Evolutionary conservation across 306 rosid genomes (phyloP), one percentile per base, ranked within the genome.

Genomic region (Citrullus mucosospermus): DNA sequence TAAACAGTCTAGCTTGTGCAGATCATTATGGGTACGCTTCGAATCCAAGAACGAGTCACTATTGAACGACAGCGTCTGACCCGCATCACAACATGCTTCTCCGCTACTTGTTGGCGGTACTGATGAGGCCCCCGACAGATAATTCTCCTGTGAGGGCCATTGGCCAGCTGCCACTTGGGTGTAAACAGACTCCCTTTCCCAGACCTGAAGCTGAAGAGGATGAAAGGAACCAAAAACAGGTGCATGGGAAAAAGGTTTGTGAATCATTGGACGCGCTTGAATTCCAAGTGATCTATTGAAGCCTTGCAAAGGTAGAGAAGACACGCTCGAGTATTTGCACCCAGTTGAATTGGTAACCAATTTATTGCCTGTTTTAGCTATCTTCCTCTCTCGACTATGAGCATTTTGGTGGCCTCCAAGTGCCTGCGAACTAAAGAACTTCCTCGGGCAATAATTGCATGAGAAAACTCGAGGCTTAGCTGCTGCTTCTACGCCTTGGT

Each of bases 401-500:
- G 98, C 98, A 84, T 93, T 93, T 78, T 93, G 98, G 85, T 93
- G 98, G 30, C 98, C 98, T 11, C 98, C 98, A 55, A 93, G 98
- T 39, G 98, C 97, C 80, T 93, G 98, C 2, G 98, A 93, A 48
- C 97, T 91, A 75, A 87, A 88, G 76, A 93, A 93, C 81, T 91
- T 90, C 71, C 98, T 88, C 41, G 88, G 90, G 82, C 98, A 93
- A 79, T 88, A 93, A 83, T 90, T 93, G 91, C 98, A 93, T 22
- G 97, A 87, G 85, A 91, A 93, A 82, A 93, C 80, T 80, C 93
- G 46, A 0, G 93, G 88, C 84, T 86, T 81, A 28, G 83, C 86
- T 70, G 80, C 82, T 76, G 79, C 82, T 41, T 79, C 78, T 50
- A 8, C 25, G 8, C 54, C 59, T 72, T 41, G 34, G 8, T 41